Evolutionary conservation across 1,139 yeast genomes (phyloP), one percentile per base, ranked within the genome.

Genomic region (Yamadazyma triangularis): DNA sequence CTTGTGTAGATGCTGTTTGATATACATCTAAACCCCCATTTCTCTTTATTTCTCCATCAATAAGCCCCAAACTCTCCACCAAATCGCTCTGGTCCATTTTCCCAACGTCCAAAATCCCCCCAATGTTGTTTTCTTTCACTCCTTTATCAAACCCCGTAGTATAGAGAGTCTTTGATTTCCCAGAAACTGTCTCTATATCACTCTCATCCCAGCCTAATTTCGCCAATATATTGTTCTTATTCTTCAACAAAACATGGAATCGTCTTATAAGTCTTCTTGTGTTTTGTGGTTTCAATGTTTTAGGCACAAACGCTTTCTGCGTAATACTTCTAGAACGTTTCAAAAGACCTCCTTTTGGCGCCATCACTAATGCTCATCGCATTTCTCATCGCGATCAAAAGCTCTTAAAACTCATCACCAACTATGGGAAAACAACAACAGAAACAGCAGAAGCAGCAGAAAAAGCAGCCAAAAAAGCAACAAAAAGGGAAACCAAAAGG

Each of bases 1-100:
- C 97, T 30, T 79, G 76, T 1, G 84, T 74, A 1, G 96, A 86
- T 0, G 97, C 97, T n/a, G 70, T 60, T 48, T 89, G 97, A 51
- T 89, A 89, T 6, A 75, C 72, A 36, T 74, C 67, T 2, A 86
- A 53, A 0, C 95, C 95, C 2, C 94, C 94, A 31, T 77, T 60
- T 31, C 58, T 66, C 8, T 62, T 59, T 3, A 79, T 67, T 50
- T 83, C 88, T 2, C 68, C 68, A 44, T 77, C 82, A 8, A 79
- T 77, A 41, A 56, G 68, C 1, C 73, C 87, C 30, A 76, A 58
- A 25, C 55, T 53, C 11, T 24, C 27, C 2, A 54, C 33, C 13
- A 66, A 41, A 8, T 53, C 47, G 1, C 24, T 26, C 16, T 38
- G 30, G 21, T 60, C 64, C 2, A 57, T 35, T 25, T 51, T 49